A percentile compares a stretch with the other conserved stretches of the same genome.
Evolutionary conservation across 2,329 filamentous ascomycete genomes (phyloP).

Genomic region (Hawksworthiomyces lignivorus): DNA sequence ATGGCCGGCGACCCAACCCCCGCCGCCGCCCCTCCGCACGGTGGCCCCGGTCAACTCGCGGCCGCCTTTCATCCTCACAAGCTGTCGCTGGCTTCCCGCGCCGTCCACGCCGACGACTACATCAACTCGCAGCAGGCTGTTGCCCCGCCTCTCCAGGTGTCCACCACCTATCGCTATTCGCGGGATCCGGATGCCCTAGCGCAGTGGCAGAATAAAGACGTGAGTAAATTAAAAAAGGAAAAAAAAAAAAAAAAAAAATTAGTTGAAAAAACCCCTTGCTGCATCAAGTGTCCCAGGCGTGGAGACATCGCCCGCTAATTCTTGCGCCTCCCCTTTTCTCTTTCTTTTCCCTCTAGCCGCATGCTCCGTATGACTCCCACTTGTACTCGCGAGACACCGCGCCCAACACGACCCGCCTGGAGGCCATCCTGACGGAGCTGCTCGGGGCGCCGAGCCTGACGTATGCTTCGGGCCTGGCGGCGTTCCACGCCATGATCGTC

Average conservation of each 20-base stretch:
- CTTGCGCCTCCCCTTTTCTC: too few relatives aligned
- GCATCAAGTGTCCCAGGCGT: too few relatives aligned
- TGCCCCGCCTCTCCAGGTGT: slow-evolving; percentile 81
- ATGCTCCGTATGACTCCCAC: slow-evolving; percentile 52
- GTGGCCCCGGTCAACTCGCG: slow-evolving; percentile 19
- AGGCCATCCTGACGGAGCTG: slow-evolving; percentile 69
- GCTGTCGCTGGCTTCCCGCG: slow-evolving; percentile 57
- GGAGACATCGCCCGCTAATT: too few relatives aligned
- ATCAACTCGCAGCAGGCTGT: slow-evolving; percentile 70
- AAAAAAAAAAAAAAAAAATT: too few relatives aligned
- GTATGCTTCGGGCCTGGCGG: slow-evolving; percentile 78
- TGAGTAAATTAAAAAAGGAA: slow-evolving; percentile 29
- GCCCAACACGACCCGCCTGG: slow-evolving; percentile 77
- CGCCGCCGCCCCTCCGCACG: not conserved
- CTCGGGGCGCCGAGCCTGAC: slow-evolving; percentile 63
- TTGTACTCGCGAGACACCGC: slow-evolving; percentile 77
- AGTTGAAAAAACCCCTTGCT: slow-evolving; percentile 23
- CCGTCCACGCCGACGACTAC: slow-evolving; percentile 76
- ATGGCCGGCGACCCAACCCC: too few relatives aligned
- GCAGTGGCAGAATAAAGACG: slow-evolving; percentile 45
- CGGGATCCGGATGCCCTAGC: slow-evolving; percentile 59
- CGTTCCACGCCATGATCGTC: slow-evolving; percentile 83
- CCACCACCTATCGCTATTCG: slow-evolving; percentile 82
- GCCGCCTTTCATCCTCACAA: slow-evolving; percentile 25
- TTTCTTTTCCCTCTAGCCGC: slow-evolving; percentile 32